Conservation (phyloP, 164 flowering plant genomes). For the Akebia trifoliata region DNA sequence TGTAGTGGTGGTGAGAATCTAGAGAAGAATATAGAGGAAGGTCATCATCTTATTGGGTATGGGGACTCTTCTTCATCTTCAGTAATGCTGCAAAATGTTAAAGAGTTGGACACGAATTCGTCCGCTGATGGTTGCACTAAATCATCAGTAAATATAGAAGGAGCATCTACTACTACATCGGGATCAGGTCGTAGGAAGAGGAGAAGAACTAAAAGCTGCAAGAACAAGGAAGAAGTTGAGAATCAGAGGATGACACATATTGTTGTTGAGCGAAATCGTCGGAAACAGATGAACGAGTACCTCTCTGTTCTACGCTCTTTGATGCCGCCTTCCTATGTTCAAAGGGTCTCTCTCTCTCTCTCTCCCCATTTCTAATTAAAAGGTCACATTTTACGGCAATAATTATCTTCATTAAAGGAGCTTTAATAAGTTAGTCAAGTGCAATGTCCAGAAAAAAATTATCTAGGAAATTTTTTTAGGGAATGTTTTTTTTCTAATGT, state of each 20-base stretch:
- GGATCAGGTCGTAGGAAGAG: slow-evolving; percentile 25
- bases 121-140: not conserved
- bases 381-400: too few species aligned
- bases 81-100: slow-evolving; percentile 2
- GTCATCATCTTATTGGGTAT: slow-evolving; percentile 10
- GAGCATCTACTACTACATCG: slow-evolving; percentile 1
- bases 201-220: slow-evolving; percentile 25
- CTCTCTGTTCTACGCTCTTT: slow-evolving; percentile 39
- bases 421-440: too few species aligned
- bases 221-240: slow-evolving; percentile 52
- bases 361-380: too few species aligned
- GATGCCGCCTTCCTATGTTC: slow-evolving; percentile 52
- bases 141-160: slow-evolving; percentile 2
- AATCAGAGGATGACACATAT: slow-evolving; percentile 61
- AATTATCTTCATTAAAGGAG: too few species aligned
- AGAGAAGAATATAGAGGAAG: slow-evolving; percentile 14
- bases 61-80: slow-evolving; percentile 20
- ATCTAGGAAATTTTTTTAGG: too few species aligned
- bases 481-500: too few species aligned
- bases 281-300: slow-evolving; percentile 53
- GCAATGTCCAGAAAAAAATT: too few species aligned
- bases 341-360: slow-evolving; percentile 33
- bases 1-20: slow-evolving; percentile 7
- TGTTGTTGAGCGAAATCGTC: slow-evolving; percentile 48
- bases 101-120: not conserved